These are phyloP conservation scores for Penicillium lividum DNA, from an alignment of 495 filamentous ascomycete genomes.

Conservation along the genomic window DNA sequence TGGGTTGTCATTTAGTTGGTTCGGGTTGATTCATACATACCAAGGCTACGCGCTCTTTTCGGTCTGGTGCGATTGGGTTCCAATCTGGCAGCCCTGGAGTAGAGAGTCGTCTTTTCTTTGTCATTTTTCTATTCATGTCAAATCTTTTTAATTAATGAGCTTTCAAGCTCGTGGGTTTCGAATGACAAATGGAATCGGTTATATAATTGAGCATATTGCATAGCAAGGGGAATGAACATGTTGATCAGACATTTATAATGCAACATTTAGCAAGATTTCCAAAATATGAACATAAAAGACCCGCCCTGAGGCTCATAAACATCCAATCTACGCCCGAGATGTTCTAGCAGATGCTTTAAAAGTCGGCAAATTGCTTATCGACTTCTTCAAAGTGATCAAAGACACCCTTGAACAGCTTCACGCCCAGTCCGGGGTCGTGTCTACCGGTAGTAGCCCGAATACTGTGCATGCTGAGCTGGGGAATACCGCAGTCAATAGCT, in stretches of 20 bases:
- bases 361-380: conserved; percentile 74
- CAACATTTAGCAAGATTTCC: not conserved
- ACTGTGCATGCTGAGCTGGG: conserved; percentile 92
- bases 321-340: conserved; percentile 5
- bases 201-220: not conserved
- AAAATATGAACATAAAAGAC: conserved; percentile 1
- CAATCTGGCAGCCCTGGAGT: not conserved
- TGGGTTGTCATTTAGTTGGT: not conserved
- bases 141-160: not conserved
- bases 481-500: conserved; percentile 86
- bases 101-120: not conserved
- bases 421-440: conserved; percentile 84
- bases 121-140: not conserved
- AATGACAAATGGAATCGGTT: not conserved
- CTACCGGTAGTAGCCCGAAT: conserved; percentile 89
- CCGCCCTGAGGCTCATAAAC: conserved; percentile 9
- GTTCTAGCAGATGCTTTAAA: conserved; percentile 22
- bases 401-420: conserved; percentile 87
- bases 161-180: not conserved
- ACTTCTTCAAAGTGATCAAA: conserved; percentile 86
- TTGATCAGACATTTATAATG: not conserved
- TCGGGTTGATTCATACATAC: not conserved
- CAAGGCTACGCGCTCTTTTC: not conserved
- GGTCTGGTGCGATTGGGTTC: not conserved
- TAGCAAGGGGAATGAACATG: not conserved